Evolutionary conservation across 306 rosid species (phyloP).

Genomic region (Sphenostylis stenocarpa): DNA sequence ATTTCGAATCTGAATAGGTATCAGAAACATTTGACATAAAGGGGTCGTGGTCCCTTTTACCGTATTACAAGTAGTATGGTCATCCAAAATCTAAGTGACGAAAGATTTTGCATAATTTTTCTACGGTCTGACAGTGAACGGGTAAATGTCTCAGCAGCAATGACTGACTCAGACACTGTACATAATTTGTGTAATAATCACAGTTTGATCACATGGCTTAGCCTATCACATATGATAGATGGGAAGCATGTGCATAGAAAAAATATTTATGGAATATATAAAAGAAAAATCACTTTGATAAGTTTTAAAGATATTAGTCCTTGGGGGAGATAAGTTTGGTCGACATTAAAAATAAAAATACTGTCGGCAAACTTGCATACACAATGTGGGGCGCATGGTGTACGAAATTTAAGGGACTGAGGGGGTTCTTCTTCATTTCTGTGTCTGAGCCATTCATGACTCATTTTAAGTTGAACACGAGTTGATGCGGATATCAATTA

Average conservation of each 20-base stretch:
- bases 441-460: conserved; percentile 10
- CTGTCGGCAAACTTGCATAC: conserved; percentile 22
- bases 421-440: conserved; percentile 24
- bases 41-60: conserved; percentile 37
- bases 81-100: conserved; percentile 27
- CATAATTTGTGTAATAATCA: background rate
- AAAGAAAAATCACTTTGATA: background rate
- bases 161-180: background rate
- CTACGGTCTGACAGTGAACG: conserved; percentile 14
- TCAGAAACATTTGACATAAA: conserved; percentile 39
- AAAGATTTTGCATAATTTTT: conserved; percentile 16
- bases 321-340: background rate
- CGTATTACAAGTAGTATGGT: background rate
- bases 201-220: background rate
- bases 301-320: background rate
- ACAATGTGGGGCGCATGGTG: conserved; percentile 33
- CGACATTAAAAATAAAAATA: background rate
- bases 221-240: too few relatives aligned
- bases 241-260: background rate
- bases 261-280: background rate
- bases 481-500: conserved; percentile 34
- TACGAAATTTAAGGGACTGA: conserved; percentile 4
- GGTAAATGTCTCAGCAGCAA: conserved; percentile 28
- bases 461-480: conserved; percentile 35
- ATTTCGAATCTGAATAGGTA: conserved; percentile 37